Conservation (phyloP, 169 alveolate genomes). For the Eimeria necatrix region DNA sequence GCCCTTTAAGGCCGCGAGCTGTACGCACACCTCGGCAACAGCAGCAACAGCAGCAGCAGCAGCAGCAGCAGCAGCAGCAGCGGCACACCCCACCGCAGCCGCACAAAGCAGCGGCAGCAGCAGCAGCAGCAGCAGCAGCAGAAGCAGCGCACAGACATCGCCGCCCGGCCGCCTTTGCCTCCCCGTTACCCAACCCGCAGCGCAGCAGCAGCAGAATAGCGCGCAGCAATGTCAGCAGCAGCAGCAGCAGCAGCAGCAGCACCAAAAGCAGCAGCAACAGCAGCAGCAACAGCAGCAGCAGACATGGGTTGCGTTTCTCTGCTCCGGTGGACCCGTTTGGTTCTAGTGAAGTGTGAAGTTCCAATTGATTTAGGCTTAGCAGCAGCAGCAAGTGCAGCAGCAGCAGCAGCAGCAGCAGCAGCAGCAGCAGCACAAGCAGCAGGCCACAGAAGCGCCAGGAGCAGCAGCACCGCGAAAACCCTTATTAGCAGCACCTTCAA, state of each 20-base stretch:
- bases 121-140: conserved; percentile 22
- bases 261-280: conserved; percentile 38
- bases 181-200: too few species aligned
- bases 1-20: not conserved
- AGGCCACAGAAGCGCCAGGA: not conserved
- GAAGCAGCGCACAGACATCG: not conserved
- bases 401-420: conserved; percentile 38
- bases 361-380: too few species aligned
- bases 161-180: too few species aligned
- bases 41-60: not conserved
- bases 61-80: conserved; percentile 46
- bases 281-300: not conserved
- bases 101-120: not conserved
- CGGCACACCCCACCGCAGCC: not conserved
- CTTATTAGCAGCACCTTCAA: not conserved
- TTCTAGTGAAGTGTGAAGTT: too few species aligned
- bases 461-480: not conserved
- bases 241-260: conserved; percentile 14
- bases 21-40: not conserved
- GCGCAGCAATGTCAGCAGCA: conserved; percentile 10
- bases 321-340: too few species aligned
- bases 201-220: not conserved
- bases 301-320: not conserved
- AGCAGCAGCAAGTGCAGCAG: not conserved
- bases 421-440: conserved; percentile 12